Percentiles rank a stretch among this genome's conserved stretches.
Conservation (phyloP, 176 grass and related monocot species). For the sorghum (Sorghum bicolor) region Sorghum_bicolor_NCBIv3 NC_012873.2:56233001-56233500, state of each 20-base stretch:
- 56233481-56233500: slow-evolving; percentile 54
- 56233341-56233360: slow-evolving; percentile 76
- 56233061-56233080: not conserved
- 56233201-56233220: not conserved
- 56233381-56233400: not conserved
- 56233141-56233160: slow-evolving; percentile 88
- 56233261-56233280: slow-evolving; percentile 24
- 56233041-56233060: not conserved
- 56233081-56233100: not conserved
- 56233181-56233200: slow-evolving; percentile 65
- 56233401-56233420: not conserved
- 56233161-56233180: slow-evolving; percentile 85
- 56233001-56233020: not conserved
- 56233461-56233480: slow-evolving; percentile 60
- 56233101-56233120: slow-evolving; percentile 40
- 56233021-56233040: not conserved
- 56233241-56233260: not conserved
- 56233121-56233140: slow-evolving; percentile 74
- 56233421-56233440: slow-evolving; percentile 78
- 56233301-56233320: slow-evolving; percentile 43
- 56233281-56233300: slow-evolving; percentile 61
- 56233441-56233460: slow-evolving; percentile 59
- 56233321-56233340: slow-evolving; percentile 52
- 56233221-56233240: not conserved
- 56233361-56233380: not conserved